phyloP scores from a whole-genome alignment of 73 alveolate genomes.

The Paramecium caudatum region DNA sequence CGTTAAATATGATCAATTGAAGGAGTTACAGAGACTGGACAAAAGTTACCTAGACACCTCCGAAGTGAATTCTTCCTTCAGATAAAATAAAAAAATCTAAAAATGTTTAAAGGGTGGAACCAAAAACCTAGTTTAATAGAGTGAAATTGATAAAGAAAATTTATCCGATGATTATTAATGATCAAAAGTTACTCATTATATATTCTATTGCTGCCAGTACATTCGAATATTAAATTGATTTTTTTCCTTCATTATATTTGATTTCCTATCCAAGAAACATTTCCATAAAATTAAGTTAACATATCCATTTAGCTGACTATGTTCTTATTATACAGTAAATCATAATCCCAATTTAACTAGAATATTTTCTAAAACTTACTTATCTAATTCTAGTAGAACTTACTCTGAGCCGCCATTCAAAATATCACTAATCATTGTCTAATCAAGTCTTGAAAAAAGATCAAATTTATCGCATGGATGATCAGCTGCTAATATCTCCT shows the following conservation, averaged over 20 bases:
- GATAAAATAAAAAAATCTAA: not conserved
- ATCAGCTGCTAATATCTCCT: too few relatives aligned
- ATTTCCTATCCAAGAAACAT: not conserved
- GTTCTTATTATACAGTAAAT: not conserved
- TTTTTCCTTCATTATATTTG: slow-evolving; percentile 1
- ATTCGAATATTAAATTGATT: slow-evolving; percentile 6
- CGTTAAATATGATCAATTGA: slow-evolving; percentile 31
- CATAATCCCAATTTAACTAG: slow-evolving; percentile 33
- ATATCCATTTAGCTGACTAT: slow-evolving; percentile 14
- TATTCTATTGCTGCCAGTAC: slow-evolving; percentile 21
- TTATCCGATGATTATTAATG: slow-evolving; percentile 20
- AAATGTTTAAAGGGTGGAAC: slow-evolving; percentile 35
- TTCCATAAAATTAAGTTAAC: not conserved
- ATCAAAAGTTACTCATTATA: slow-evolving; percentile 45
- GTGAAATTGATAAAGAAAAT: not conserved
- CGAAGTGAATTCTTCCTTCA: slow-evolving; percentile 29
- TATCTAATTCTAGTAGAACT: not conserved
- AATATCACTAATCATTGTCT: too few relatives aligned
- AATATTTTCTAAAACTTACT: not conserved
- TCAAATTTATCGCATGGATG: slow-evolving; percentile 18
- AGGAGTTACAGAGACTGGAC: slow-evolving; percentile 17
- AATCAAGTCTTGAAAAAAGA: too few relatives aligned
- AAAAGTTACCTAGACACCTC: slow-evolving; percentile 12
- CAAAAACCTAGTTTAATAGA: not conserved
- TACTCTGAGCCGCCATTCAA: not conserved